Conservation (phyloP, 163 green algal species). For the Prototheca cutis region DNA sequence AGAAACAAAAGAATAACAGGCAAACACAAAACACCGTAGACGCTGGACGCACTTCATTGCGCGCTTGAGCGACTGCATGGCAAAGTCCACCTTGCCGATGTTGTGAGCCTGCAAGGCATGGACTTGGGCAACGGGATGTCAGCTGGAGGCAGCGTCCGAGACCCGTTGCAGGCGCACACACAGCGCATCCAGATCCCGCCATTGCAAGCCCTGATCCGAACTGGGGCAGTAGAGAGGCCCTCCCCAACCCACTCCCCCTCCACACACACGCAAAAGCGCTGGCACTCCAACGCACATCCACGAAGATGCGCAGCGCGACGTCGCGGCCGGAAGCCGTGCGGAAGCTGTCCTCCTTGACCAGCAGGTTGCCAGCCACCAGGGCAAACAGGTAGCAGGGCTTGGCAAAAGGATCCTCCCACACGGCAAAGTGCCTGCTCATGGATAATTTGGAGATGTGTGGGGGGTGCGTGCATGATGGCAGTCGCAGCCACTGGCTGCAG, state of each 20-base stretch:
- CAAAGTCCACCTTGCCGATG: slow-evolving; percentile 69
- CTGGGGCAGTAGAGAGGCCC: no score
- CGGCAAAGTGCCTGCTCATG: slow-evolving; percentile 35
- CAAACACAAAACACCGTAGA: not conserved
- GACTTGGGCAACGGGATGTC: not conserved
- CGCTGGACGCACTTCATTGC: slow-evolving; percentile 69
- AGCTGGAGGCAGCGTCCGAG: no score
- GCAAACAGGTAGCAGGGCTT: slow-evolving; percentile 99
- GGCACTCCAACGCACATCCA: not conserved
- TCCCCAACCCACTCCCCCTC: no score
- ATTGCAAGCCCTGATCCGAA: not conserved
- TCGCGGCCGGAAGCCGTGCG: slow-evolving; percentile 52
- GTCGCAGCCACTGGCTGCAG: no score
- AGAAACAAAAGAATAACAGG: not conserved
- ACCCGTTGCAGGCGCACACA: no score
- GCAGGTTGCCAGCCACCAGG: slow-evolving; percentile 90
- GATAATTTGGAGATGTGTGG: no score
- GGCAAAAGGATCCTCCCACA: slow-evolving; percentile 92
- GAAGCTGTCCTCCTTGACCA: slow-evolving; percentile 72
- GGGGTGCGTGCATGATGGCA: no score
- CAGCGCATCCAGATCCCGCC: no score
- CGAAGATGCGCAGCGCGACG: slow-evolving; percentile 32
- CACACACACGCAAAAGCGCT: not conserved
- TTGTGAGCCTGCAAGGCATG: slow-evolving; percentile 45
- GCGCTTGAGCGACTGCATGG: slow-evolving; percentile 84